These are phyloP conservation scores for Microcos paniculata DNA, from an alignment of 345 rosid genomes.

Conservation along the genomic window DNA sequence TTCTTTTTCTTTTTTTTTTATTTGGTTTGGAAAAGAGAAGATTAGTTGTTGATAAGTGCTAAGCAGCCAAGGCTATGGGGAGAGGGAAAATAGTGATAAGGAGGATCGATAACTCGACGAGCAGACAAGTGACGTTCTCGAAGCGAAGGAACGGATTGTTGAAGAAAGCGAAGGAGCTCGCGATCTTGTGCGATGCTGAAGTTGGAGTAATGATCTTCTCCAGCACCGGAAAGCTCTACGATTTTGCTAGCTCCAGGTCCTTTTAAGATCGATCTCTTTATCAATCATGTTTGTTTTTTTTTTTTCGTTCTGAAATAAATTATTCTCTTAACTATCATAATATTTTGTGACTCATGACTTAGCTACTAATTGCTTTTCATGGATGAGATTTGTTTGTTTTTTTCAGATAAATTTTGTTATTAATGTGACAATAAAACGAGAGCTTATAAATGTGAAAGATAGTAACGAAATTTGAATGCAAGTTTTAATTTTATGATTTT, in stretches of 20 bases:
- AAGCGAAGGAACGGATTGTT: conserved; percentile 48
- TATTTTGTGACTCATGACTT: background rate
- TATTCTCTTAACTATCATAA: background rate
- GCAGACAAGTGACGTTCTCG: conserved; percentile 54
- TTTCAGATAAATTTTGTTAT: background rate
- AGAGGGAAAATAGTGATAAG: conserved; percentile 52
- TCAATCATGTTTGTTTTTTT: background rate
- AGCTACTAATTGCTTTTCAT: background rate
- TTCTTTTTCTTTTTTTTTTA: background rate
- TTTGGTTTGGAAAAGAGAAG: background rate
- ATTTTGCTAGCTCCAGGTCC: conserved; percentile 47
- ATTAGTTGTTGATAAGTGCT: background rate
- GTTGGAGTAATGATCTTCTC: conserved; percentile 52
- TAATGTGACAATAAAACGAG: background rate
- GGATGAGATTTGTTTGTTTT: background rate
- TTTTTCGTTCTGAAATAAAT: background rate
- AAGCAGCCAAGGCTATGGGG: conserved; percentile 30
- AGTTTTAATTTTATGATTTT: conserved; percentile 10
- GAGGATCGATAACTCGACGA: conserved; percentile 51
- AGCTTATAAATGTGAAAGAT: background rate
- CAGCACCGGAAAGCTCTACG: conserved; percentile 52
- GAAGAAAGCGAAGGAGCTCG: conserved; percentile 54
- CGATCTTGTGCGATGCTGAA: conserved; percentile 51
- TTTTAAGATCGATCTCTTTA: conserved; percentile 9
- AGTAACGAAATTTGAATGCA: background rate